Evolutionary conservation across 2,329 filamentous ascomycete species (phyloP).

Genomic region (Calonectria multiphialidica): DNA sequence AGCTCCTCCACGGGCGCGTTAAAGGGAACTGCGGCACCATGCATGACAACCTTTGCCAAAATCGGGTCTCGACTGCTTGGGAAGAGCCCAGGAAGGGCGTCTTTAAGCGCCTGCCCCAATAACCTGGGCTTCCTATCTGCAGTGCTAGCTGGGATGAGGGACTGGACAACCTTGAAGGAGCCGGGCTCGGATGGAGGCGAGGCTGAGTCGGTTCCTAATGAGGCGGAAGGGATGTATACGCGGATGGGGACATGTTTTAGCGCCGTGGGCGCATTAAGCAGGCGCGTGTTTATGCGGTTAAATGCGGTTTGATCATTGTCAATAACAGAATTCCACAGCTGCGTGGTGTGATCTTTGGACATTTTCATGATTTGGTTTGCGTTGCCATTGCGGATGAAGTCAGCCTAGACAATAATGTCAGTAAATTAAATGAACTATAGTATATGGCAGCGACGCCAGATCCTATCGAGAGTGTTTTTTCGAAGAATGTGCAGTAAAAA

Average conservation of each 20-base stretch:
- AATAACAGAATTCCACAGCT: slow-evolving; percentile 84
- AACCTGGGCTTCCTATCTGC: slow-evolving; percentile 57
- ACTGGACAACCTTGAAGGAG: slow-evolving; percentile 80
- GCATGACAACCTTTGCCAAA: slow-evolving; percentile 85
- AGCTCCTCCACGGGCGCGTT: slow-evolving; percentile 84
- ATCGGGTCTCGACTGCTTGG: slow-evolving; percentile 87
- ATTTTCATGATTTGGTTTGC: slow-evolving; percentile 92
- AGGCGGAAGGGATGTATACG: slow-evolving; percentile 82
- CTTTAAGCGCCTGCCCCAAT: slow-evolving; percentile 82
- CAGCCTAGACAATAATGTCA: slow-evolving; percentile 64
- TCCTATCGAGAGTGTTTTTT: too few relatives aligned
- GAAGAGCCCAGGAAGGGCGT: slow-evolving; percentile 83
- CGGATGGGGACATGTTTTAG: slow-evolving; percentile 89
- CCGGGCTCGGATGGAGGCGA: slow-evolving; percentile 51
- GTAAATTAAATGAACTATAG: background rate
- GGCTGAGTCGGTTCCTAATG: slow-evolving; percentile 53
- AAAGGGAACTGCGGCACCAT: slow-evolving; percentile 88
- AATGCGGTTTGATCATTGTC: slow-evolving; percentile 82
- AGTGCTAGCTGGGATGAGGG: slow-evolving; percentile 69
- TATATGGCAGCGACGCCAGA: background rate
- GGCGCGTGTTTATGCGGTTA: slow-evolving; percentile 78
- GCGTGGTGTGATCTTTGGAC: slow-evolving; percentile 84
- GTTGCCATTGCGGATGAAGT: slow-evolving; percentile 89
- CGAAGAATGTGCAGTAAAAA: background rate
- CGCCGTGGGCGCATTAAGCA: slow-evolving; percentile 80